Evolutionary conservation across 495 filamentous ascomycete genomes (phyloP).

Genomic region (Halenospora varia): DNA sequence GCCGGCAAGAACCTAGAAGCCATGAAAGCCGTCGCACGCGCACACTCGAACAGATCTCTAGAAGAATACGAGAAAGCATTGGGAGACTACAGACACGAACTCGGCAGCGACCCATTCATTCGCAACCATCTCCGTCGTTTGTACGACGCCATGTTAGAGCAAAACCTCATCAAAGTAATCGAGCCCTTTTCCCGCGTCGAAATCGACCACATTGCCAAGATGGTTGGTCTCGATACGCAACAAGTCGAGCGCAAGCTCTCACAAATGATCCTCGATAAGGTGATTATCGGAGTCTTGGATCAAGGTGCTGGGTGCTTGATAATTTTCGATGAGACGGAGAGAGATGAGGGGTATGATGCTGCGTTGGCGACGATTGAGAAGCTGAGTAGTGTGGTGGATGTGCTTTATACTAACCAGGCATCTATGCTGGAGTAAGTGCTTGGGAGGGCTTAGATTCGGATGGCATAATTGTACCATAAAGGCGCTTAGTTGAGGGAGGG

Average conservation of each 20-base stretch:
- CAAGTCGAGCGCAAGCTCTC: constrained; percentile 97
- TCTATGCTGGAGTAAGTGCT: constrained; percentile 76
- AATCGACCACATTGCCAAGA: constrained; percentile 93
- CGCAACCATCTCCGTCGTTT: constrained; percentile 88
- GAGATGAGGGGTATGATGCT: constrained; percentile 90
- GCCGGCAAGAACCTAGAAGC: constrained; percentile 91
- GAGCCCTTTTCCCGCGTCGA: constrained; percentile 97
- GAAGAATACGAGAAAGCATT: constrained; percentile 96
- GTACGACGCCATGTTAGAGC: constrained; percentile 97
- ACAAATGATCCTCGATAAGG: constrained; percentile 99
- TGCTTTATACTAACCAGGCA: constrained; percentile 95
- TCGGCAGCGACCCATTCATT: constrained; percentile 91
- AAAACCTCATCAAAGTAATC: constrained; percentile 98
- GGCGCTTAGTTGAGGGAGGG: constrained; percentile 12
- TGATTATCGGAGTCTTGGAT: constrained; percentile 95
- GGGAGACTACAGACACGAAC: constrained; percentile 80
- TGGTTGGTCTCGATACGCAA: constrained; percentile 91
- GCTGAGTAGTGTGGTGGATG: constrained; percentile 95
- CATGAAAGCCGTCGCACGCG: constrained; percentile 96
- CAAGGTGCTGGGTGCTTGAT: constrained; percentile 97
- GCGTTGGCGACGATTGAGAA: constrained; percentile 95
- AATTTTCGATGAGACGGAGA: constrained; percentile 90
- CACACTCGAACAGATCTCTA: constrained; percentile 87
- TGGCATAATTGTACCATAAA: constrained; percentile 9
- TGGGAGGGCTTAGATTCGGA: background rate